These are phyloP conservation scores for Cicer bijugum DNA, from an alignment of 306 rosid genomes.

Conservation along the genomic window DNA sequence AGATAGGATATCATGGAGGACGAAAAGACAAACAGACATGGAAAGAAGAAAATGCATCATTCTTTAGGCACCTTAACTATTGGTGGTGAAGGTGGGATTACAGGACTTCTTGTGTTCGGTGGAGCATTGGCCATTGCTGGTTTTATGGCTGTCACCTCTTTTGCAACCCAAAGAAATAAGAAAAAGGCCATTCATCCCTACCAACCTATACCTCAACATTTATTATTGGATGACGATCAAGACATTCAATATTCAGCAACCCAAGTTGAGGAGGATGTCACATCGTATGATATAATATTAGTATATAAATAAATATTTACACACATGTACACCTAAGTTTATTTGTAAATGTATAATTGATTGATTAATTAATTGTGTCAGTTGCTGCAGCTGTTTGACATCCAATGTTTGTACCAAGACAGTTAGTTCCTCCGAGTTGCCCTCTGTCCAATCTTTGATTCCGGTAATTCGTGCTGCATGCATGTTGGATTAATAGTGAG, in stretches of 20 bases:
- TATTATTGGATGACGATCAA: slow-evolving; percentile 21
- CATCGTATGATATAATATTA: slow-evolving; percentile 34
- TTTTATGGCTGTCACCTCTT: slow-evolving; percentile 48
- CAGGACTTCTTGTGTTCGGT: slow-evolving; percentile 54
- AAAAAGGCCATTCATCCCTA: slow-evolving; percentile 21
- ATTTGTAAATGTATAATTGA: too few species aligned
- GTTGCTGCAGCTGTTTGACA: slow-evolving; percentile 26
- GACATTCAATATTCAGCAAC: slow-evolving; percentile 25
- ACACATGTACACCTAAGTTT: neutral
- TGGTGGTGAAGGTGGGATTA: slow-evolving; percentile 48
- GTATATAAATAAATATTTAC: neutral
- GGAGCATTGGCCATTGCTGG: slow-evolving; percentile 62
- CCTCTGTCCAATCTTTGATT: slow-evolving; percentile 34
- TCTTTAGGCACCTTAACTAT: slow-evolving; percentile 27
- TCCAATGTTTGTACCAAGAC: slow-evolving; percentile 24
- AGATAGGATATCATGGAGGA: slow-evolving; percentile 32
- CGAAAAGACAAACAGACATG: slow-evolving; percentile 31
- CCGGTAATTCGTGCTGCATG: slow-evolving; percentile 38
- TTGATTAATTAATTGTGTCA: neutral
- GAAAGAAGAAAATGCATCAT: slow-evolving; percentile 31
- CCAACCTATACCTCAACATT: slow-evolving; percentile 18
- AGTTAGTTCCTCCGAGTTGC: slow-evolving; percentile 31
- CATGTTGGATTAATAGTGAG: too few species aligned
- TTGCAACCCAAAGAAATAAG: slow-evolving; percentile 39
- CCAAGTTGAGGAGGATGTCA: slow-evolving; percentile 26